Evolutionary conservation across 192 early-diverging fungal genomes (phyloP), one percentile per base, ranked within the genome.

Genomic region (Rhizoclosmatium sp.): DNA sequence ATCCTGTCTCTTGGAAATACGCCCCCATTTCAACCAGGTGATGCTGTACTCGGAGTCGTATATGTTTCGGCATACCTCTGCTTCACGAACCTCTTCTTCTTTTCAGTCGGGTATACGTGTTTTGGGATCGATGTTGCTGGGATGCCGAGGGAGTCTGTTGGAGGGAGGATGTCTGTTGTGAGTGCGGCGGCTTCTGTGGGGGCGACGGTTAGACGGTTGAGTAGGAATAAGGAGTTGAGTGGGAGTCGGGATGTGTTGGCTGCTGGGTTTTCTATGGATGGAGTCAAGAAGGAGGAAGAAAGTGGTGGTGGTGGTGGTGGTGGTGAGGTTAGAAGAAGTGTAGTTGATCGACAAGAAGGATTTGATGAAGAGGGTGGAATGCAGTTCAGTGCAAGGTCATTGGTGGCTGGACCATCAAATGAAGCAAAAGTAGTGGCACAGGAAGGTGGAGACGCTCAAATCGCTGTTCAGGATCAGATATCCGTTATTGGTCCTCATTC

Each of bases 51-150:
- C 3, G 80, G 79, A 14, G 76, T 84, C 10, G 79, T 77, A 51
- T 84, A 81, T 0, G 79, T 83, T 14, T 78, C 82, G 2, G 78
- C 71, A 16, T 83, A 81, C 48, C 69, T 80, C 10, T 70, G 62
- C 65, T 59, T 80, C 42, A 58, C 78, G 48, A 83, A 80, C 51
- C 42, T 83, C 14, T 80, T 66, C 64, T 83, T 76, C 56, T 80
- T 80, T 66, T 65, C 65, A 5, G 69, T 80, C 59, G 82, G 78
- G 10, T 80, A 71, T 59, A 12, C n/a, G 5, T 39, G 10, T 19
- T 81, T 83, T 61, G 82, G 73, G 4, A 14, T 10, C 16, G 82
- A 83, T 59, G 54, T 56, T 9, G 54, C 9, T 56, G 54, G 10
- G 54, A 56, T 56, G 9, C 54, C 54, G 54, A 14, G 54, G 19